Evolutionary conservation across 345 rosid species (phyloP).

Genomic region (Alliaria petiolata): DNA sequence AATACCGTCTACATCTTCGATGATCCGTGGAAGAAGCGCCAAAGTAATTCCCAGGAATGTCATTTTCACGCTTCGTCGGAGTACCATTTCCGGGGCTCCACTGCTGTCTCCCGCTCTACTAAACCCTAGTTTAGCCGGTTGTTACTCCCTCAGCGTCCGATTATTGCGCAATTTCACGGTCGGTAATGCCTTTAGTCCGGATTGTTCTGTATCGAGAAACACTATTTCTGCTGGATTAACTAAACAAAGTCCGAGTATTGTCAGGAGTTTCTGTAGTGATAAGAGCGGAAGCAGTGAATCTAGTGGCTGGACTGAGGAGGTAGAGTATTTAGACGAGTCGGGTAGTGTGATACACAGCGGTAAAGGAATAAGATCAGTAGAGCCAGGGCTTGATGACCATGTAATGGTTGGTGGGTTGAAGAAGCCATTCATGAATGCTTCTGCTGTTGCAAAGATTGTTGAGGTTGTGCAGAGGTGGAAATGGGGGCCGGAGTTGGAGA

Average conservation of each 20-base stretch:
- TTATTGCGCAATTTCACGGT: constrained; percentile 21
- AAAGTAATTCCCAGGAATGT: constrained; percentile 38
- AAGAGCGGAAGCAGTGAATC: constrained; percentile 31
- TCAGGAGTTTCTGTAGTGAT: constrained; percentile 53
- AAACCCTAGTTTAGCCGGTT: constrained; percentile 19
- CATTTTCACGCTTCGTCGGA: constrained; percentile 32
- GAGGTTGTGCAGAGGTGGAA: constrained; percentile 94
- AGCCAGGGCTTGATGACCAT: constrained; percentile 85
- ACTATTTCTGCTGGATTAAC: constrained; percentile 8
- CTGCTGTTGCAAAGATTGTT: constrained; percentile 82
- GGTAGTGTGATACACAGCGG: constrained; percentile 77
- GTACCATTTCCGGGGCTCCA: constrained; percentile 23
- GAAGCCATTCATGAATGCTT: constrained; percentile 75
- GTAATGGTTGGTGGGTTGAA: constrained; percentile 77
- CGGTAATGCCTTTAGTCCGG: constrained; percentile 16
- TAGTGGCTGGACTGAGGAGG: constrained; percentile 74
- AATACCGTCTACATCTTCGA: constrained; percentile 9
- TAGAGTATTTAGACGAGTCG: constrained; percentile 89
- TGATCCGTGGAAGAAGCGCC: constrained; percentile 31
- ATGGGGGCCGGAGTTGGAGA: constrained; percentile 99
- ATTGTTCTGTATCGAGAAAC: constrained; percentile 14
- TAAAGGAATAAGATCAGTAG: constrained; percentile 81
- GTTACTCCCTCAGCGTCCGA: constrained; percentile 6
- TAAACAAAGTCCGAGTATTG: constrained; percentile 8
- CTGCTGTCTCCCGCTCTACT: constrained; percentile 12